Conservation (phyloP, 371 early-diverging fungal genomes). For the Apophysomyces sp. region DNA sequence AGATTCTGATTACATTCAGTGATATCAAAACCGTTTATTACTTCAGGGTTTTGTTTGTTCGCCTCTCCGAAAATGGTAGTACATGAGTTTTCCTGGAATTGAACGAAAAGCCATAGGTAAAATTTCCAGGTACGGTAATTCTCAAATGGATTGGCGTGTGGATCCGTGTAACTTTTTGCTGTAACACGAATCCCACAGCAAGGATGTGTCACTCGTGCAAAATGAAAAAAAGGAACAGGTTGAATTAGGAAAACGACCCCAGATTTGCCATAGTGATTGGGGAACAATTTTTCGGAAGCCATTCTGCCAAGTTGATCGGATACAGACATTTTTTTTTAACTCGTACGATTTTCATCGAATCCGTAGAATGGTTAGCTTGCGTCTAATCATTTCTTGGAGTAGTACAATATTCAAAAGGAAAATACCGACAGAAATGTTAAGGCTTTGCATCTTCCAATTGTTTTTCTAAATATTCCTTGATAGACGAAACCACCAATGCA, state of each 20-base stretch:
- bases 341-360: too few relatives aligned
- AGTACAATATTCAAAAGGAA: not conserved
- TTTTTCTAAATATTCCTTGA: slow-evolving; percentile 16
- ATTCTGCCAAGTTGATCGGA: too few relatives aligned
- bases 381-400: too few relatives aligned
- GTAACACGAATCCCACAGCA: not conserved
- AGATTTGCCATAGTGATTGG: too few relatives aligned
- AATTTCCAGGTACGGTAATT: not conserved
- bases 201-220: slow-evolving; percentile 1
- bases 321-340: too few relatives aligned
- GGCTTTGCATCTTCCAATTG: not conserved
- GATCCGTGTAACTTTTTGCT: not conserved
- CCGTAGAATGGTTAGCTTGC: not conserved
- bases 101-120: not conserved
- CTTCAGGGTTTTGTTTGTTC: not conserved
- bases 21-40: not conserved
- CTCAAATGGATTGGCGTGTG: not conserved
- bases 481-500: slow-evolving; percentile 18
- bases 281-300: too few relatives aligned
- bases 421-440: not conserved
- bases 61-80: not conserved
- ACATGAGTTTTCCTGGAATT: not conserved
- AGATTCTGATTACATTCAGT: too few relatives aligned
- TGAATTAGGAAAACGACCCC: not conserved
- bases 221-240: not conserved